Percentiles rank a stretch among this genome's conserved stretches.
phyloP scores from a whole-genome alignment of 116 monocot species.

The Thalassia testudinum region DNA sequence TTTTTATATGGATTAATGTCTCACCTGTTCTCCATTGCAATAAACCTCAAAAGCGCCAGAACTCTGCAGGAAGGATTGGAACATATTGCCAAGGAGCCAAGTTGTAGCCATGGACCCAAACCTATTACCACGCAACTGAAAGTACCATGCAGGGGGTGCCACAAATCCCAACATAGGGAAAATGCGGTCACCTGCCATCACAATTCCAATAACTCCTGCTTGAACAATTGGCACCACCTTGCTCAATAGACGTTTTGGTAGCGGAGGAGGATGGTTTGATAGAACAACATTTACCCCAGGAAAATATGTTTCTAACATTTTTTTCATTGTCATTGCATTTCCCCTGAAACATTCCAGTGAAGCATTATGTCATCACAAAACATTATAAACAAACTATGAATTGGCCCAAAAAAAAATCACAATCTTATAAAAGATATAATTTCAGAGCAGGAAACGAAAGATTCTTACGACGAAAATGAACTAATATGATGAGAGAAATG shows the following conservation, averaged over 20 bases:
- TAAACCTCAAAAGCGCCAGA: constrained; percentile 97
- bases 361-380: too few species aligned
- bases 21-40: constrained; percentile 79
- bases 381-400: too few species aligned
- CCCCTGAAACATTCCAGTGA: too few species aligned
- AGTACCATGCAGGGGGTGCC: constrained; percentile 74
- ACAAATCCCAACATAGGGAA: constrained; percentile 66
- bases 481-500: too few species aligned
- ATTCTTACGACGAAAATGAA: too few species aligned
- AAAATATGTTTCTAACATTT: constrained; percentile 85
- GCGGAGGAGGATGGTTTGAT: constrained; percentile 74
- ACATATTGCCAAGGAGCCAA: constrained; percentile 81
- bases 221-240: constrained; percentile 69
- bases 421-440: too few species aligned
- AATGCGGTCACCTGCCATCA: constrained; percentile 82
- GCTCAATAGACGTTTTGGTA: constrained; percentile 76
- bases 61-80: constrained; percentile 60
- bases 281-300: constrained; percentile 76
- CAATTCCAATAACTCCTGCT: constrained; percentile 44
- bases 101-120: constrained; percentile 83
- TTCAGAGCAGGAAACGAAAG: too few species aligned
- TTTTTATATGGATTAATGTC: neutral
- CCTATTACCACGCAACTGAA: constrained; percentile 59
- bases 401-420: too few species aligned
- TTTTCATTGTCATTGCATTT: constrained; percentile 79